phyloP scores from a whole-genome alignment of 305 asterid species.

The Euphrasia arctica region DNA sequence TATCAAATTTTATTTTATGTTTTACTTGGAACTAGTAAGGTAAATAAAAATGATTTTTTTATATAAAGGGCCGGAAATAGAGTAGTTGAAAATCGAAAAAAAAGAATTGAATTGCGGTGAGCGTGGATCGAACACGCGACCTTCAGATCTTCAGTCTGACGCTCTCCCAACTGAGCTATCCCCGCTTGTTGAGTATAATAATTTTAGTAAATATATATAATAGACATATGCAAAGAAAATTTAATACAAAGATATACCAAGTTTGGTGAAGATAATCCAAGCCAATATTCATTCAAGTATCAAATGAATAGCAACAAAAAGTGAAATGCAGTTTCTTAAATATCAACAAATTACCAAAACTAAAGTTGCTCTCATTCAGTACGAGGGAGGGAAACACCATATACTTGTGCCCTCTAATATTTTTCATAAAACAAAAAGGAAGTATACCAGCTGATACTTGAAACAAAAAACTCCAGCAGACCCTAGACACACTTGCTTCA shows the following conservation, averaged over 20 bases:
- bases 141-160: conserved; percentile 79
- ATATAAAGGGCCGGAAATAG: background rate
- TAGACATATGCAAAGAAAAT: too few species aligned
- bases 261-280: too few species aligned
- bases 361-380: background rate
- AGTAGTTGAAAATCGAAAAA: too few species aligned
- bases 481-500: conserved; percentile 1
- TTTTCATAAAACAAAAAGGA: conserved; percentile 5
- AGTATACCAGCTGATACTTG: background rate
- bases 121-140: conserved; percentile 81
- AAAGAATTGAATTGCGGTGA: conserved; percentile 38
- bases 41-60: background rate
- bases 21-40: background rate
- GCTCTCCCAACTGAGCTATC: conserved; percentile 85
- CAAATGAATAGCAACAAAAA: background rate
- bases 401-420: conserved; percentile 15
- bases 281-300: too few species aligned
- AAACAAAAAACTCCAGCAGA: conserved; percentile 17
- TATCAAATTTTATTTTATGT: conserved; percentile 1
- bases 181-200: conserved; percentile 31
- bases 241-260: too few species aligned
- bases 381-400: background rate
- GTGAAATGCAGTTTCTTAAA: background rate
- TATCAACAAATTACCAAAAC: background rate
- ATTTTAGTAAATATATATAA: too few species aligned